Base-by-base conservation (phyloP, 2,329 filamentous ascomycete genomes). In the Phaeosphaeriaceae sp. region DNA sequence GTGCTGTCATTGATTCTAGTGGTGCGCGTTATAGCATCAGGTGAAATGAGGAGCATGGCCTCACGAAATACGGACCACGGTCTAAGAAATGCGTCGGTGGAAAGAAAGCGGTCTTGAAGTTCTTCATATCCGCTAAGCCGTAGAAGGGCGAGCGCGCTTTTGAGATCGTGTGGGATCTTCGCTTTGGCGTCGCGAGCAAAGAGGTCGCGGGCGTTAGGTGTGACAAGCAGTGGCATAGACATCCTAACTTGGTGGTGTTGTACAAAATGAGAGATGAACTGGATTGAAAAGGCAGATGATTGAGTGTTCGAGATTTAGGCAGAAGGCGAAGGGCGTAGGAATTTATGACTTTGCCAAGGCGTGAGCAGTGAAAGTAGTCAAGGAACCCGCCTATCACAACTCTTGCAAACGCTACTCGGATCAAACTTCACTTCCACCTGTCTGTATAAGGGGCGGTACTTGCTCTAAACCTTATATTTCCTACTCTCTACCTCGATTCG, bases 31-130 rank as follows among this genome's bases (percentile, higher is more conserved):
- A 52, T 45, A 9, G 46, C 48, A 11, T 56, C 39, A 3, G 56
- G 46, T 15, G 56, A 54, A 11, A 66, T 17, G 1, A 71, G 50
- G 6, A 69, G 41, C 18, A 62, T 62, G 6, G 40, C 44, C 48
- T 73, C 70, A 33, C 70, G 67, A 41, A 66, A 72, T 0, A 60
- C 36, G 0, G 60, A 47, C 68, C 68, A 73, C 13, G 70, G 69
- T 12, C 43, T 48, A 17, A 72, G 59, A 21, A 73, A 73, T 0
- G 65, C 65, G 13, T 62, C 56, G 1, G 48, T 59, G 2, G 45
- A 48, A 17, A 73, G 63, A n/a, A 72, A 60, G 16, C 56, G 56
- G 35, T 66, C 50, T 34, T 73, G 65, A 9, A 73, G 56, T 1
- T 40, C 63, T 7, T 60, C 48, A 7, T 67, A 42, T 17, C 46